A percentile compares a stretch with the other conserved stretches of the same genome.
These are phyloP conservation scores for Aspergillus sp. DNA, from an alignment of 2,329 filamentous ascomycete genomes.

Conservation along the genomic window DNA sequence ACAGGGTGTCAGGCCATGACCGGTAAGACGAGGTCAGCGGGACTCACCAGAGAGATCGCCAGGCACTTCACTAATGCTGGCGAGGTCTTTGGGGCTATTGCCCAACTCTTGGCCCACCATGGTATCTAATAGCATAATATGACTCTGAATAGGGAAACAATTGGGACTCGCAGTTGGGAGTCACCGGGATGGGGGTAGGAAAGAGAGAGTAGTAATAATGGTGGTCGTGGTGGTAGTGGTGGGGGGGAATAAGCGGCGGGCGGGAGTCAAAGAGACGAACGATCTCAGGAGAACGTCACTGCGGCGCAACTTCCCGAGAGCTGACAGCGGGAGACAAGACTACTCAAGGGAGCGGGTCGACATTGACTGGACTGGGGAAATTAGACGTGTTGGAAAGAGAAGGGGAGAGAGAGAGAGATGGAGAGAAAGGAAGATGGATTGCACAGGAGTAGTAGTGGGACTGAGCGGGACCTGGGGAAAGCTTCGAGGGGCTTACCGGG, in stretches of 20 bases:
- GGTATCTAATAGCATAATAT: conserved; percentile 34
- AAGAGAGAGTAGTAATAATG: too few species aligned
- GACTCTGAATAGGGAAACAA: conserved; percentile 1
- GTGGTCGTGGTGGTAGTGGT: not conserved
- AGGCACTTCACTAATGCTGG: conserved; percentile 41
- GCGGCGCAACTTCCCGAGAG: not conserved
- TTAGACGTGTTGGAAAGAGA: not conserved
- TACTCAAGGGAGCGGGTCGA: not conserved
- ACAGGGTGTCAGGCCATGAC: conserved; percentile 6
- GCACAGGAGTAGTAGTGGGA: not conserved
- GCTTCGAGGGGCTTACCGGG: not conserved
- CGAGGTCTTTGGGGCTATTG: conserved; percentile 37
- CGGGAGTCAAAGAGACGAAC: conserved; percentile 1
- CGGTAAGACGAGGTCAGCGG: conserved; percentile 4
- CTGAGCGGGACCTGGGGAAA: not conserved
- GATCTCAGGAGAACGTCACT: not conserved
- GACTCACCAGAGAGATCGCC: conserved; percentile 39
- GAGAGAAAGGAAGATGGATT: not conserved
- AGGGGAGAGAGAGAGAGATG: not conserved
- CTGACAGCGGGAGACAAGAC: not conserved
- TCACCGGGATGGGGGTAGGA: not conserved
- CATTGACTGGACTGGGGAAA: conserved; percentile 3
- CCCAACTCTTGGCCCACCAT: conserved; percentile 37
- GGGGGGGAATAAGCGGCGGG: conserved; percentile 8
- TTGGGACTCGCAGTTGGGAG: not conserved